A percentile compares a stretch with the other conserved stretches of the same genome.
Conservation (phyloP, 768 basidiomycete genomes). For the Boletus sp. region DNA sequence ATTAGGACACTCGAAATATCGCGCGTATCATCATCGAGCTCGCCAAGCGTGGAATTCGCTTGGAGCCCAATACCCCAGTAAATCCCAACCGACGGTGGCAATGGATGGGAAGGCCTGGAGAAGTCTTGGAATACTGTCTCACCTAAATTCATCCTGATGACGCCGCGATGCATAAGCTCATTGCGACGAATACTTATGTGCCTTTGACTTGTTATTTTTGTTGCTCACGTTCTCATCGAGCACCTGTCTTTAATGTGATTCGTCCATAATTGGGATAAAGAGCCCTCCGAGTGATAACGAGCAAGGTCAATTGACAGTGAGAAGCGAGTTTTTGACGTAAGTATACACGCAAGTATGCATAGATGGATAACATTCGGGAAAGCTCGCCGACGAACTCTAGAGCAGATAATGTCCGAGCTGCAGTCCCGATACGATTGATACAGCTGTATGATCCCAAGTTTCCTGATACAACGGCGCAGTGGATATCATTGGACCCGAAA, state of each 20-base stretch:
- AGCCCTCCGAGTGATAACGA: not conserved
- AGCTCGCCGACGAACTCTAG: conserved; percentile 10
- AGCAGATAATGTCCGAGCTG: conserved; percentile 6
- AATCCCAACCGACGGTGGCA: conserved; percentile 65
- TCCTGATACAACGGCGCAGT: not conserved
- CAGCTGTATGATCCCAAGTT: conserved; percentile 2
- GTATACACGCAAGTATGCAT: not conserved
- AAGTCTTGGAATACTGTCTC: conserved; percentile 51
- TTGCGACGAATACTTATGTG: conserved; percentile 2
- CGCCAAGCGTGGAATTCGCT: conserved; percentile 58
- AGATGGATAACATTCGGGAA: conserved; percentile 8
- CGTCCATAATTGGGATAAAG: not conserved
- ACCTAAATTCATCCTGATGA: conserved; percentile 11
- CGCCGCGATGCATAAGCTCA: conserved; percentile 9
- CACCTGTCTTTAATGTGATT: conserved; percentile 2
- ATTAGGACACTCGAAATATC: conserved; percentile 86
- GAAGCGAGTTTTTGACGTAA: not conserved
- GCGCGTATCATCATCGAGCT: conserved; percentile 78
- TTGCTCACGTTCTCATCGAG: not conserved
- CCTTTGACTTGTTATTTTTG: not conserved
- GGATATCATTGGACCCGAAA: conserved; percentile 2
- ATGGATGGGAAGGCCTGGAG: conserved; percentile 82
- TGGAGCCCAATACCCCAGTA: conserved; percentile 74
- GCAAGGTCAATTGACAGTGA: not conserved
- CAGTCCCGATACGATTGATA: not conserved